Conservation (phyloP, 495 filamentous ascomycete species). For the Recurvomyces mirabilis region DNA sequence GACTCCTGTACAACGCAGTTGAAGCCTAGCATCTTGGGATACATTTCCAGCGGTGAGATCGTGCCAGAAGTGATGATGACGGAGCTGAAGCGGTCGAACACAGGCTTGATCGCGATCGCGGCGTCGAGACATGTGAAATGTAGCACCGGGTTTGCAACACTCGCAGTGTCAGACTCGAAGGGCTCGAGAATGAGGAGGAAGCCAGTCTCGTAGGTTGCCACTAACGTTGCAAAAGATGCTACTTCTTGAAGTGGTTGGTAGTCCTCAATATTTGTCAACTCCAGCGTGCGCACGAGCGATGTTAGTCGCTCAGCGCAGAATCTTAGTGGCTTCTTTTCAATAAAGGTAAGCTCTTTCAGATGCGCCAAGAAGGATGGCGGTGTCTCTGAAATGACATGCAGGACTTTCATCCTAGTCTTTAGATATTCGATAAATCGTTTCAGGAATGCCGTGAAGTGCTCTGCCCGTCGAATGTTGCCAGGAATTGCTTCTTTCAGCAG, state of each 20-base stretch:
- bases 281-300: slow-evolving; percentile 87
- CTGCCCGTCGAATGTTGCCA: slow-evolving; percentile 89
- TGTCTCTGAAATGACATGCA: slow-evolving; percentile 93
- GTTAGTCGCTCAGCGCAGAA: slow-evolving; percentile 95
- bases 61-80: slow-evolving; percentile 99
- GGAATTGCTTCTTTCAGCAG: slow-evolving; percentile 87
- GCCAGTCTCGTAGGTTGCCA: slow-evolving; percentile 93
- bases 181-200: slow-evolving; percentile 94
- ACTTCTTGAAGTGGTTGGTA: slow-evolving; percentile 96
- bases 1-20: slow-evolving; percentile 86
- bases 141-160: slow-evolving; percentile 87
- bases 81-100: slow-evolving; percentile 93
- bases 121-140: slow-evolving; percentile 97
- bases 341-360: slow-evolving; percentile 89
- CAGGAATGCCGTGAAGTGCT: slow-evolving; percentile 92
- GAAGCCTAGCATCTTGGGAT: slow-evolving; percentile 96
- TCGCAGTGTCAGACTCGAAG: slow-evolving; percentile 89
- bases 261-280: slow-evolving; percentile 95
- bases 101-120: slow-evolving; percentile 94
- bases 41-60: slow-evolving; percentile 95
- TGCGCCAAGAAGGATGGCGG: slow-evolving; percentile 88
- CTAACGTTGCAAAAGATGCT: slow-evolving; percentile 94
- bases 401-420: slow-evolving; percentile 91
- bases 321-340: slow-evolving; percentile 88
- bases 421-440: slow-evolving; percentile 97